Evolutionary conservation across 805 yeast species (phyloP), one percentile per base, ranked within the genome.

Genomic region (Barnettozyma pratensis): DNA sequence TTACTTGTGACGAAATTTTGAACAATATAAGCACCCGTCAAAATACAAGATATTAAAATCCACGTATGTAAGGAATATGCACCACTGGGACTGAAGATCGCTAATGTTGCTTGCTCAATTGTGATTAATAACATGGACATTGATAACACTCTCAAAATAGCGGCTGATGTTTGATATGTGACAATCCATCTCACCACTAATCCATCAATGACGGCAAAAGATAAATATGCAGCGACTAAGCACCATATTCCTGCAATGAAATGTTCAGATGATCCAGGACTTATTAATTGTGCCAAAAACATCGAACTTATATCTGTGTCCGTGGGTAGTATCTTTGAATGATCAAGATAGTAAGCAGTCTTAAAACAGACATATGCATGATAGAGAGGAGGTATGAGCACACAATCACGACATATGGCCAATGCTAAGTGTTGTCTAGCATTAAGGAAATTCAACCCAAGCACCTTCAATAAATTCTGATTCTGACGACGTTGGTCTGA

Each of bases 141-240:
- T 10, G 96, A 83, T 42, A 90, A 70, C 76, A 91, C 87, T 46
- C 98, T 73, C 25, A 92, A 76, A 14, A 91, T 87, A 0, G 96
- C 96, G 0, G 96, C 98, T 1, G 87, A 74, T 0, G 88, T 83
- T 49, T 90, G 85, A 65, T 92, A 92, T 39, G 85, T 88, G 39
- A 91, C 95, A 29, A 92, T 87, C 96, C 98, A 92, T 40, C 98
- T 74, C 30, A 89, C 85, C 84, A 91, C 88, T 42, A 92, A 71
- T 0, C 96, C 94, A 61, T 91, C 97, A 34, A 92, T 70, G 4
- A 88, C 87, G 1, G 90, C 81, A 65, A 83, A 89, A 7, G 95
- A 82, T 51, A 92, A 71, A 60, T 88, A 89, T 3, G 89, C 89
- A 1, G 96, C 80, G 8, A 92, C 98, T 5, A 86, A 60, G 63